Percentiles rank a stretch among this genome's conserved stretches.
Conservation (phyloP, 225 moss, liverwort and hornwort genomes). For the Rhytidiadelphus loreus region DNA sequence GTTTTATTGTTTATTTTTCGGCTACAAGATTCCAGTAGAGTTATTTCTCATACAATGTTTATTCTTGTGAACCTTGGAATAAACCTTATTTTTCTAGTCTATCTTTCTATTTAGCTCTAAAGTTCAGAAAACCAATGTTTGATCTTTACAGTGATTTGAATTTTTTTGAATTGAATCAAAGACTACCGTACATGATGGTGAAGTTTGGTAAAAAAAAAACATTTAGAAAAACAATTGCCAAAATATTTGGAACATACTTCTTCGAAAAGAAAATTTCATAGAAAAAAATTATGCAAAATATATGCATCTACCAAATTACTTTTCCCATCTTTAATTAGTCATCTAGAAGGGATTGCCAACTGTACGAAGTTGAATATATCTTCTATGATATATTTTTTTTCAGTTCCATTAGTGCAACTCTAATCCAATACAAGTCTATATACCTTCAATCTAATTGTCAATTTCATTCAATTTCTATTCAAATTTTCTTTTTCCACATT, state of each 20-base stretch:
- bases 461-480: not conserved
- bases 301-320: not conserved
- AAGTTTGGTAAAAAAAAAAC: too few species aligned
- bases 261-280: too few species aligned
- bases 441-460: not conserved
- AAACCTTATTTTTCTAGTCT: too few species aligned
- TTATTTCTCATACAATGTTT: fast-evolving
- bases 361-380: fast-evolving
- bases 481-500: not conserved
- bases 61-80: too few species aligned
- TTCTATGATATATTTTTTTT: not conserved
- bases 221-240: not conserved
- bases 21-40: too few species aligned
- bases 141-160: not conserved
- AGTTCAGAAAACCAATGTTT: too few species aligned
- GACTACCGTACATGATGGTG: too few species aligned
- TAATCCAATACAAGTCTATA: not conserved
- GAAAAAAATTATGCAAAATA: not conserved
- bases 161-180: too few species aligned
- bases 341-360: not conserved
- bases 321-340: not conserved
- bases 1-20: fast-evolving
- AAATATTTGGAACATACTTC: not conserved
- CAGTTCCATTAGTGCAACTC: not conserved
- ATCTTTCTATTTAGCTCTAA: too few species aligned